Evolutionary conservation across 106 monocot species (phyloP), one percentile per base, ranked within the genome.

Genomic region (Dendrobium officinale): DNA sequence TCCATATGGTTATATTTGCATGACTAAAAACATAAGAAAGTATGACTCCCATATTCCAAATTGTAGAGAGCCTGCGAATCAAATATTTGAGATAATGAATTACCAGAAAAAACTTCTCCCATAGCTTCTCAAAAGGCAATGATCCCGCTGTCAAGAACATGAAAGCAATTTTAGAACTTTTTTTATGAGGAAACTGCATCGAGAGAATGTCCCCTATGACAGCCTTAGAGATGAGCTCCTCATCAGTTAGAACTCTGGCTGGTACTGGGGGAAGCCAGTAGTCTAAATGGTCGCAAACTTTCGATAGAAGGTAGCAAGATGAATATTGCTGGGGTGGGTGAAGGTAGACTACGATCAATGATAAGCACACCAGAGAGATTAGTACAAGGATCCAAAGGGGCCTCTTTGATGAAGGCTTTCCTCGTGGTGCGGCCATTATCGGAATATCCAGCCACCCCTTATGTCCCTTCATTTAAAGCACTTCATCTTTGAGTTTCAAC

Each of bases 301-400:
- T 86, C 7, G 88, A 74, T 67, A 94, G 82, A 33, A 88, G 84
- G 75, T 88, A 91, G 80, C 95, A 99, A 45, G 89, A 81, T 10
- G 86, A 82, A 79, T 86, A 86, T 18, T 82, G 55, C 24, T 67
- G 82, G 2, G 88, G 89, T 20, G 93, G 90, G 79, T 91, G 84
- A 80, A 95, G 70, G 78, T 95, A 95, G 29, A 80, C 87, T 75
- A 86, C 87, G 54, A 95, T 87, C 78, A 91, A 31, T 27, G 88
- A 81, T 26, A 88, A 13, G 56, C 93, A 99, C 6, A 93, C 82
- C 75, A 99, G 85, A 55, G 82, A 83, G 44, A 89, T 19, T 84
- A 95, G 85, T 43, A 88, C 77, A 33, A 93, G 86, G 24, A 95
- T 95, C 99, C 99, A 95, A 59, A 88, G 26, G 54, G 99, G 99